Conservation (phyloP, 495 filamentous ascomycete genomes). For the Aspergillus hancockii region DNA sequence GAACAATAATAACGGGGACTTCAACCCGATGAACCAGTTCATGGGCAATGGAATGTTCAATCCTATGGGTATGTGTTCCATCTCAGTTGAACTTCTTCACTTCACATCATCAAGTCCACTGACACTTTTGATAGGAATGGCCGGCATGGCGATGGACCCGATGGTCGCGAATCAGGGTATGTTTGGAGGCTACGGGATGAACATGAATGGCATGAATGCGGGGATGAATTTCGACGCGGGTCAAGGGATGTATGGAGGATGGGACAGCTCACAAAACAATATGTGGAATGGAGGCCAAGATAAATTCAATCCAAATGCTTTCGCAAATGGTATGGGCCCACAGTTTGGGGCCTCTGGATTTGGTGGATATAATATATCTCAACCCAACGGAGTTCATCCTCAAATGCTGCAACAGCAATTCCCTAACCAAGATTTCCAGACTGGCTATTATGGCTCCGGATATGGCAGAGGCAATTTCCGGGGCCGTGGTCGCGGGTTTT, state of each 20-base stretch:
- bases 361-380: constrained; percentile 69
- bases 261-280: constrained; percentile 60
- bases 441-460: constrained; percentile 61
- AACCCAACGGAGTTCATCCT: constrained; percentile 55
- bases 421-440: constrained; percentile 58
- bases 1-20: constrained; percentile 57
- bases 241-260: constrained; percentile 64
- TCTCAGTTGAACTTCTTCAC: not conserved
- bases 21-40: constrained; percentile 72
- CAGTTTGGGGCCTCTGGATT: constrained; percentile 83
- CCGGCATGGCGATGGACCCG: constrained; percentile 83
- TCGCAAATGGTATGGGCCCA: constrained; percentile 80
- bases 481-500: constrained; percentile 65
- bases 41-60: constrained; percentile 76
- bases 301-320: constrained; percentile 68
- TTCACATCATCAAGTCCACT: constrained; percentile 1
- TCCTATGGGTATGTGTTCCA: constrained; percentile 69
- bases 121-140: constrained; percentile 57
- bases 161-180: constrained; percentile 85
- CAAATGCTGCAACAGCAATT: constrained; percentile 54
- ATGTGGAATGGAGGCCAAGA: constrained; percentile 74
- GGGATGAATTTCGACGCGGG: constrained; percentile 71
- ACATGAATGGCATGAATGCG: constrained; percentile 88
- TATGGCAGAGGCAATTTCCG: constrained; percentile 60
- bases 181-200: constrained; percentile 87